Conservation (phyloP, 345 rosid species). For the Aethionema arabicum region DNA sequence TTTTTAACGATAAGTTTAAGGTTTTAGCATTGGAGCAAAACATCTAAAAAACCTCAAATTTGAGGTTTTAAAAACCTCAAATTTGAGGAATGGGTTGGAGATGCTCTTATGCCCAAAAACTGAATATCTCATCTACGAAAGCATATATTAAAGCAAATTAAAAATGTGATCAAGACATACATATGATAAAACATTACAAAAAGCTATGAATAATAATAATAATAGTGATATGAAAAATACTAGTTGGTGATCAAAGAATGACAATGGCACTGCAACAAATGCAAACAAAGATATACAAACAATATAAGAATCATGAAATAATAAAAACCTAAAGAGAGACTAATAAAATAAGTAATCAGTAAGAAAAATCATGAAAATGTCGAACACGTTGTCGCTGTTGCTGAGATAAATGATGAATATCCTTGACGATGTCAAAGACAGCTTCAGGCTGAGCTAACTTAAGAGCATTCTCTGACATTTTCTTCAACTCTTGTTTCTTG, state of each 20-base stretch:
- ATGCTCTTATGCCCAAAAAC: too few species aligned
- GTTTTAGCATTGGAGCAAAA: too few species aligned
- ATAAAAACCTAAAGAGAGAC: slow-evolving; percentile 1
- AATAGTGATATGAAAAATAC: background rate
- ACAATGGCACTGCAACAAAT: slow-evolving; percentile 4
- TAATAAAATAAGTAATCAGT: slow-evolving; percentile 2
- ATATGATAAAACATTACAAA: too few species aligned
- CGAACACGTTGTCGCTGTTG: slow-evolving; percentile 45
- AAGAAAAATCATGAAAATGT: slow-evolving; percentile 20
- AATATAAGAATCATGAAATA: slow-evolving; percentile 2
- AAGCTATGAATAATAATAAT: too few species aligned
- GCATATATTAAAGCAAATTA: too few species aligned
- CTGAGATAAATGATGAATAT: slow-evolving; percentile 62
- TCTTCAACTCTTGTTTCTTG: slow-evolving; percentile 54
- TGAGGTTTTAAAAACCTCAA: too few species aligned
- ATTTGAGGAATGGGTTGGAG: too few species aligned
- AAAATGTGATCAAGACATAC: too few species aligned
- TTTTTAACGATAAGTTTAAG: too few species aligned
- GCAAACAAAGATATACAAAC: slow-evolving; percentile 20
- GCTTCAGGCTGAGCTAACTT: slow-evolving; percentile 92
- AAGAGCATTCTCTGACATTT: slow-evolving; percentile 73
- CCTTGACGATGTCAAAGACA: slow-evolving; percentile 87
- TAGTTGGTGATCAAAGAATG: slow-evolving; percentile 27
- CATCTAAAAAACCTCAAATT: too few species aligned
- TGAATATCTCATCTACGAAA: too few species aligned